Base-by-base conservation (phyloP, 768 basidiomycete species). In the Naematelia encephala region DNA sequence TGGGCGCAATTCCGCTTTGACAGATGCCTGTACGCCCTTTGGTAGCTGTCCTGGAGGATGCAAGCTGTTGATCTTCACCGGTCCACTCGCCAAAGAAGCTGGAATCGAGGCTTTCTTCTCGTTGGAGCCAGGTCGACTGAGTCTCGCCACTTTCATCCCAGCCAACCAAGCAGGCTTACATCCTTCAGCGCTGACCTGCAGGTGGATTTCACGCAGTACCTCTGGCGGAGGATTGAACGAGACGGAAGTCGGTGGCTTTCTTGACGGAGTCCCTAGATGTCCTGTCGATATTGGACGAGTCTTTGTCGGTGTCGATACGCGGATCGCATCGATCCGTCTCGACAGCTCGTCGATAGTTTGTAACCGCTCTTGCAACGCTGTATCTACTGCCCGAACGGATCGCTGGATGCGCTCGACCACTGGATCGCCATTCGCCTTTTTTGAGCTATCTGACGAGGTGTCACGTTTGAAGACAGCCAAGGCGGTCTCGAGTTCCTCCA, bases 401-500 rank as follows among this genome's bases (percentile, higher is more conserved):
- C 25, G 29, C n/a, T 28, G 5, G 2, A 16, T 25, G 45, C 13
- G 34, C 8, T 43, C 62, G 50, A 14, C 21, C 14, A 23, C 62
- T 62, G 10, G 48, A 29, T 34, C 57, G 29, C 19, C 22, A 29
- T 44, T 21, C 43, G 0, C 26, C 44, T 21, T n/a, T 44, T 26
- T 19, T 21, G n/a, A 8, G 21, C 11, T 11, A 10, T 5, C n/a
- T 19, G 46, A 47, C 46, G 46, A 21, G 21, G 25, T 8, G 46
- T 47, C 46, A 47, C 5, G 46, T 21, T 90, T 90, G 11, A 86
- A 83, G 2, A 80, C 80, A 43, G 84, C 81, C 2, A 96, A 79
- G 63, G 86, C 82, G 11, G 84, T 84, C 66, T 94, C 91, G 8
- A 94, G 81, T 67, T 91, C 88, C 70, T 86, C 84, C 14, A 92